phyloP scores from a whole-genome alignment of 257 asterid genomes.

The Nicotiana noctiflora region DNA sequence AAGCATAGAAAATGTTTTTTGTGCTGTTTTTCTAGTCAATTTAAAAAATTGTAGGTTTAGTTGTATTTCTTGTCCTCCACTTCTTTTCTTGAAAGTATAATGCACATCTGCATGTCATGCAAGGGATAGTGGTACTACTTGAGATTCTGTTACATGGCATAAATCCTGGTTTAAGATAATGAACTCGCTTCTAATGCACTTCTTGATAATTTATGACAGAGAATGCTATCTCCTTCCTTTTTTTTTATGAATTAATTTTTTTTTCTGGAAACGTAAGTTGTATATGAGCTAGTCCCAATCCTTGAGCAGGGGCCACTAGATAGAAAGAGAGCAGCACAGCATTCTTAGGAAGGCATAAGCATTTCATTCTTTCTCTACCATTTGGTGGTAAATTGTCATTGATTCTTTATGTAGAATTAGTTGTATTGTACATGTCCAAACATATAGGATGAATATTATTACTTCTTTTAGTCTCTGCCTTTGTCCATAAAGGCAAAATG shows the following conservation, averaged over 20 bases:
- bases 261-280: not conserved
- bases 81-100: not conserved
- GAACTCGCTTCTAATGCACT: not conserved
- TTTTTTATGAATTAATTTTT: not conserved
- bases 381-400: not conserved
- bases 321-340: not conserved
- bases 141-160: not conserved
- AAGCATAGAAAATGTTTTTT: not conserved
- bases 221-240: not conserved
- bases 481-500: constrained; percentile 22
- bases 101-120: not conserved
- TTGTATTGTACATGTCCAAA: too few species aligned
- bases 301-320: not conserved
- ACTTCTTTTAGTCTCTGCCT: constrained; percentile 6
- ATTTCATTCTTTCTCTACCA: not conserved
- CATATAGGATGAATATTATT: too few species aligned
- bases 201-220: not conserved
- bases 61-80: not conserved
- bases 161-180: not conserved
- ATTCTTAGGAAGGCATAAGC: not conserved
- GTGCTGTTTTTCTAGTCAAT: not conserved
- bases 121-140: not conserved
- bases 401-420: not conserved
- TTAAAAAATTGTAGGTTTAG: not conserved
- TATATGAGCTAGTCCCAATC: not conserved